phyloP scores from a whole-genome alignment of 1,284 basidiomycete species.

The Irpex lacteus region DNA sequence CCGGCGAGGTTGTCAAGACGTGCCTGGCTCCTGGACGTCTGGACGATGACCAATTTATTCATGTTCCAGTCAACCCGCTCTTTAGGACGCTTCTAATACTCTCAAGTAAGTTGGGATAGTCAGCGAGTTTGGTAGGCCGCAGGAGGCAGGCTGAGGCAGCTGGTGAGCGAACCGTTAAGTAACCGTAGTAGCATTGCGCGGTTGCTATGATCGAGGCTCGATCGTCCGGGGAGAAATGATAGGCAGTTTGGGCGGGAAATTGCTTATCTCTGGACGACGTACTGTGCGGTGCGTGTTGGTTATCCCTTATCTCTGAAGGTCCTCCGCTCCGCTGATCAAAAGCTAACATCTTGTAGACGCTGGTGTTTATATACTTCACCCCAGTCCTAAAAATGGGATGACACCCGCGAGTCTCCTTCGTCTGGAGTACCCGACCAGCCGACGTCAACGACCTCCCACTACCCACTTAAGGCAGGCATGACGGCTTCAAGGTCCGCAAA shows the following conservation, averaged over 20 bases:
- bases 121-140: too few species aligned
- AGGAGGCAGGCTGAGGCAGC: too few species aligned
- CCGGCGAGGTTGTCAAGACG: background rate
- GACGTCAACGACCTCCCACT: background rate
- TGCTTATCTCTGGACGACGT: background rate
- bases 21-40: background rate
- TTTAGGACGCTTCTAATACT: too few species aligned
- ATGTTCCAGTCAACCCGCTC: too few species aligned
- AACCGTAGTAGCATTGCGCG: too few species aligned
- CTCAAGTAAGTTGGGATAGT: too few species aligned
- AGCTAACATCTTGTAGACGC: background rate
- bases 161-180: too few species aligned
- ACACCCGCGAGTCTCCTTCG: background rate
- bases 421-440: background rate
- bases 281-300: background rate
- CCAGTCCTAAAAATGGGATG: background rate
- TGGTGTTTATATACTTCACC: slow-evolving; percentile 1
- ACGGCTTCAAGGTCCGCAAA: slow-evolving; percentile 7
- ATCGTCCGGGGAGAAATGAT: background rate
- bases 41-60: too few species aligned
- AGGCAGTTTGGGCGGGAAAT: background rate
- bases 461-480: slow-evolving; percentile 1
- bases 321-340: background rate
- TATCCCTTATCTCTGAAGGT: slow-evolving; percentile 1
- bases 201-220: too few species aligned